phyloP scores from a whole-genome alignment of 2,329 filamentous ascomycete genomes.

The Alternaria conjuncta region DNA sequence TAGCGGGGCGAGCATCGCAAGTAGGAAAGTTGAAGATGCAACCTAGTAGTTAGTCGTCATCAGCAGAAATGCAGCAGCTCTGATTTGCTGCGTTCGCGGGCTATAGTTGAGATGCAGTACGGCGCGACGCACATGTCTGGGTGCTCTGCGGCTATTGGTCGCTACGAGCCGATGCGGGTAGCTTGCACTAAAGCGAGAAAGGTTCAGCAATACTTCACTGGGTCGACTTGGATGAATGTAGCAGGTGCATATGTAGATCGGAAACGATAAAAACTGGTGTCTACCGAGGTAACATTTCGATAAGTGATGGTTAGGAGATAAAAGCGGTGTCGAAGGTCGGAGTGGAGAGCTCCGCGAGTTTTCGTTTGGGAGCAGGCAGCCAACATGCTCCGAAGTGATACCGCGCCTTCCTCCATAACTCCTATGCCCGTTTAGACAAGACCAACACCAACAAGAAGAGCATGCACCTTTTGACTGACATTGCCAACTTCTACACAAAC shows the following conservation, averaged over 20 bases:
- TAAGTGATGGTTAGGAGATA: background rate
- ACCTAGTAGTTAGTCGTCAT: slow-evolving; percentile 7
- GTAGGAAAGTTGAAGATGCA: slow-evolving; percentile 3
- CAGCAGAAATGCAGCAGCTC: slow-evolving; percentile 1
- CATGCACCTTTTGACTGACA: background rate
- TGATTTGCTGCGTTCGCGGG: slow-evolving; percentile 10
- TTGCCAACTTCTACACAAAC: background rate
- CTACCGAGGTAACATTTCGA: slow-evolving; percentile 33
- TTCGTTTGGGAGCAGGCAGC: background rate
- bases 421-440: background rate
- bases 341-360: background rate
- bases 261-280: slow-evolving; percentile 47
- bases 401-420: background rate
- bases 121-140: slow-evolving; percentile 12
- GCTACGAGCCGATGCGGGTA: background rate
- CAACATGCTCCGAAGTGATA: background rate
- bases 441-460: background rate
- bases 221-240: slow-evolving; percentile 3
- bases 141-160: slow-evolving; percentile 8
- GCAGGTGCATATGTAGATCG: slow-evolving; percentile 25
- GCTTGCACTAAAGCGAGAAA: background rate
- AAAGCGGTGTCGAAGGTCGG: background rate
- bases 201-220: background rate
- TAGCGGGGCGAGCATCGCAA: slow-evolving; percentile 4
- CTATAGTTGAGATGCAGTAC: background rate